These are phyloP conservation scores for Musa balbisiana DNA, from an alignment of 202 grass and related monocot species.

Conservation along the genomic window DNA sequence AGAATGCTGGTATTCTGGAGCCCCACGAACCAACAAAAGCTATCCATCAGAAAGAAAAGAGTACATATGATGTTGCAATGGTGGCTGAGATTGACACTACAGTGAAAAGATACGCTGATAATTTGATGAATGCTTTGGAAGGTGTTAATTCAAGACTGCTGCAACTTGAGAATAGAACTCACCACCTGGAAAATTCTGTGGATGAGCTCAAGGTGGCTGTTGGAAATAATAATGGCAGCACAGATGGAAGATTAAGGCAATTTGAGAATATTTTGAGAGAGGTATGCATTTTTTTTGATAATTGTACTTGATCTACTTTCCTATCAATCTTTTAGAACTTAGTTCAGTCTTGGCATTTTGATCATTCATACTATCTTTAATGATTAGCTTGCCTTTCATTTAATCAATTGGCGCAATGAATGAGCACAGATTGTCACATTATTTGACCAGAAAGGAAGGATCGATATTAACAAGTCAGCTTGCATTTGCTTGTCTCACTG, in stretches of 20 bases:
- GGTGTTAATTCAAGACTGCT: conserved; percentile 59
- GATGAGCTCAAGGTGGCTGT: conserved; percentile 61
- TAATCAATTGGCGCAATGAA: too few species aligned
- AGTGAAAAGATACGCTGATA: conserved; percentile 86
- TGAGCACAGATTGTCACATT: too few species aligned
- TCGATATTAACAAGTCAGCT: not conserved
- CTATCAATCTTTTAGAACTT: not conserved
- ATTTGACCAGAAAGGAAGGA: too few species aligned
- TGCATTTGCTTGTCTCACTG: not conserved
- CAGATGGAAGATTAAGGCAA: conserved; percentile 81
- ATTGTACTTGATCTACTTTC: not conserved
- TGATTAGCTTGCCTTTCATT: too few species aligned
- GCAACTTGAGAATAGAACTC: conserved; percentile 61
- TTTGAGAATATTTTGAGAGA: conserved; percentile 75
- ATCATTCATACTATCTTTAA: not conserved
- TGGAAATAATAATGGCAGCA: conserved; percentile 56
- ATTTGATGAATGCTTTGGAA: conserved; percentile 67
- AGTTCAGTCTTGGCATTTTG: not conserved
- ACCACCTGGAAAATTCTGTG: conserved; percentile 58
- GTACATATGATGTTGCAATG: conserved; percentile 34
- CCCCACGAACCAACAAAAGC: conserved; percentile 52
- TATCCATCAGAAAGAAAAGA: conserved; percentile 61
- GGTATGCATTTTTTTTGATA: conserved; percentile 30
- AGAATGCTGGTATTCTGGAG: conserved; percentile 51
- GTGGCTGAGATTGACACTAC: conserved; percentile 65